Base-by-base conservation (phyloP, 192 early-diverging fungal species). In the Glomus cerebriforme region DNA sequence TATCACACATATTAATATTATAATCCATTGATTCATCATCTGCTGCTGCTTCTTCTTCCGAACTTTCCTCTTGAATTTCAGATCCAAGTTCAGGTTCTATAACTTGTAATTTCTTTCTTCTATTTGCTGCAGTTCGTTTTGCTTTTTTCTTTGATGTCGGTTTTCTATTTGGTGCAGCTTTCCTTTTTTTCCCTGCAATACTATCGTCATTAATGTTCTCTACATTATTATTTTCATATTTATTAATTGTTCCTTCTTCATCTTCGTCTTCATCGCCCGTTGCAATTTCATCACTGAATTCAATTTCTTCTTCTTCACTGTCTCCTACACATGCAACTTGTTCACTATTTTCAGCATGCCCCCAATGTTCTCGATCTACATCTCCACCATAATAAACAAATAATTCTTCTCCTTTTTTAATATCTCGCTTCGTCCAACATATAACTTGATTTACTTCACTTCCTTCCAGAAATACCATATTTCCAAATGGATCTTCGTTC, bases 361-460 rank as follows among this genome's bases (percentile, higher is more conserved):
- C 87, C 93, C 94, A 96, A 70, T 92, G 86, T 43, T 82, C 88
- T 31, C 96, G 81, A 81, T 96, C 92, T 10, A 96, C 91, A 69
- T 96, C 96, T 32, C 84, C 82, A 34, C 96, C 95, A 84, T 96
- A 97, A 67, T 90, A 93, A 4, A 92, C 96, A 85, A 96, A 91
- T 73, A 98, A 73, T 83, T 98, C 96, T 73, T 95, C 94, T 8
- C 93, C 96, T 6, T 81, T 75, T 49, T 82, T 77, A 19, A 98
- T 93, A 17, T 90, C 83, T 32, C 87, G 79, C 54, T 88, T 92
- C 0, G 96, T 91, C 85, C 90, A 85, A 64, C 93, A 95, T 27
- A 96, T 92, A 29, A 98, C 88, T 83, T 98, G 96, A 76, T 98
- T 98, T 0, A 95, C 95, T 13, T 88, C 82, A 34, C 79, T 80